Evolutionary conservation across 352 stramenopile species (phyloP).

Genomic region (Aphanomyces invadans): DNA sequence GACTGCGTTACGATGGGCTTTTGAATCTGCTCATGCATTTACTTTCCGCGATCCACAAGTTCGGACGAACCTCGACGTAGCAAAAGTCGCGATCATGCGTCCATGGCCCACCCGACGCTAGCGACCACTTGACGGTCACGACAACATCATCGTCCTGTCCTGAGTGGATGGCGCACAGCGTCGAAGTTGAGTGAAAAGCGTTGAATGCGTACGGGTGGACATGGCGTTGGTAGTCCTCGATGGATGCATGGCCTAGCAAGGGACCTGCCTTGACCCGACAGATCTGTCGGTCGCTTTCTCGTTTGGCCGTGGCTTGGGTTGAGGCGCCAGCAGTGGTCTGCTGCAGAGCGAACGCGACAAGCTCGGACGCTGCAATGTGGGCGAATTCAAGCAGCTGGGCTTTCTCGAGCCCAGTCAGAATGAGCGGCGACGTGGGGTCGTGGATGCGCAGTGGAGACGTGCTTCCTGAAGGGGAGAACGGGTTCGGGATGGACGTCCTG

Average conservation of each 20-base stretch:
- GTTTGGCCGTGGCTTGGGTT: not conserved
- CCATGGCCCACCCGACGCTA: not conserved
- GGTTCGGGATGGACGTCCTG: not conserved
- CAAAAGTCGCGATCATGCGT: conserved; percentile 20
- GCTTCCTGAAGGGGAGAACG: not conserved
- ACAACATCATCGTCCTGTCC: not conserved
- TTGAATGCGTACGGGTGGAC: conserved; percentile 14
- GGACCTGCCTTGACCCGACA: not conserved
- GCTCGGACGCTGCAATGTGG: not conserved
- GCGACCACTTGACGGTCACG: conserved; percentile 12
- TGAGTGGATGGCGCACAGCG: conserved; percentile 13
- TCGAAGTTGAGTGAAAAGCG: conserved; percentile 3
- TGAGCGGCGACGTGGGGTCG: not conserved
- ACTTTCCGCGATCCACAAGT: too few species aligned
- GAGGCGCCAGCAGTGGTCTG: not conserved
- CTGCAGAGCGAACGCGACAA: not conserved
- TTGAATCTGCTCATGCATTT: conserved; percentile 13
- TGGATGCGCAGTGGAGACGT: not conserved
- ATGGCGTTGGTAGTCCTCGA: conserved; percentile 9
- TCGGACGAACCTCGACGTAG: conserved; percentile 25
- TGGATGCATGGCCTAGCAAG: not conserved
- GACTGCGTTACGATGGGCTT: not conserved
- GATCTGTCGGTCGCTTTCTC: not conserved
- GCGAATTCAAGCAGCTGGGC: conserved; percentile 1
- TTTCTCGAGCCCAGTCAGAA: not conserved